Evolutionary conservation across 208 protist genomes (phyloP).

Genomic region (Leishmania guyanensis): DNA sequence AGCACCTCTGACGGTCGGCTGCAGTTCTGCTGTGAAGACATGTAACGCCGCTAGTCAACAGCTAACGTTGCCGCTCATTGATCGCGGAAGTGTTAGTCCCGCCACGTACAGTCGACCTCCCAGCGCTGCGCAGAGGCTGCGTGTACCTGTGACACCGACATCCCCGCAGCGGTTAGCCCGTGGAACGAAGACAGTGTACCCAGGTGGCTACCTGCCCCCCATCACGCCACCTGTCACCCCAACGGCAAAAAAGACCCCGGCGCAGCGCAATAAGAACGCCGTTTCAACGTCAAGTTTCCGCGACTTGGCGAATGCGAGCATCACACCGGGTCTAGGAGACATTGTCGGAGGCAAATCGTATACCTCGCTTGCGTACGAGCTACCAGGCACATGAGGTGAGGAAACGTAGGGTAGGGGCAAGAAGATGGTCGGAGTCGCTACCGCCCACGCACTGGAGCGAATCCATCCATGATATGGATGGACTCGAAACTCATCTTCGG

Average conservation of each 20-base stretch:
- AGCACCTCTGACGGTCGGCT: too few species aligned
- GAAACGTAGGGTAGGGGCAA: too few species aligned
- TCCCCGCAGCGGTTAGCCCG: background rate
- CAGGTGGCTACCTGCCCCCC: slow-evolving; percentile 15
- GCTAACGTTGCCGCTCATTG: background rate
- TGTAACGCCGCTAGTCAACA: background rate
- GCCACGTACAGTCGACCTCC: background rate
- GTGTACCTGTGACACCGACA: background rate
- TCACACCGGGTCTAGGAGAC: background rate
- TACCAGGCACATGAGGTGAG: background rate
- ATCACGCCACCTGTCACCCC: slow-evolving; percentile 19
- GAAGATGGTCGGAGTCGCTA: background rate
- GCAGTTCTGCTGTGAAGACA: background rate
- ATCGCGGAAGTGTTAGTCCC: background rate
- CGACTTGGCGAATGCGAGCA: background rate
- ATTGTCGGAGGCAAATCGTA: background rate
- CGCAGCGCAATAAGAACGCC: background rate
- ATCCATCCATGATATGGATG: background rate
- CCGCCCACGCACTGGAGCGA: background rate
- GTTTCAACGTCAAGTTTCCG: background rate
- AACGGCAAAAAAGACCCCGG: background rate
- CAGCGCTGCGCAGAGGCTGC: background rate
- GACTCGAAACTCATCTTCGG: background rate
- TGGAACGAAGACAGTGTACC: background rate
- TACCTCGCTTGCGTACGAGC: background rate